phyloP scores from a whole-genome alignment of 2,329 filamentous ascomycete genomes.

The Venturia carpophila region DNA sequence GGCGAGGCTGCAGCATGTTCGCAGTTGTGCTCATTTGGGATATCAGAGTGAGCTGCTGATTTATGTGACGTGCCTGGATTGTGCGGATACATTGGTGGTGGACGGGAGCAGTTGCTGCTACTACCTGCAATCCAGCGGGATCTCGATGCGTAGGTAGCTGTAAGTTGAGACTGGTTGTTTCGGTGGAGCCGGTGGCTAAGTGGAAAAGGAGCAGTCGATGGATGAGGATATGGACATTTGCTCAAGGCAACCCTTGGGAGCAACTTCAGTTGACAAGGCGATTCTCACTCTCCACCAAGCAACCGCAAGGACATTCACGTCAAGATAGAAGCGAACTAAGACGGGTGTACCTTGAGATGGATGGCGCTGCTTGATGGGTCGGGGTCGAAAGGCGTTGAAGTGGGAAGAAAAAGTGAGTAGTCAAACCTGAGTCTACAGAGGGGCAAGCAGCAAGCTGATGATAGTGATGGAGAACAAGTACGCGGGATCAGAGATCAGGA shows the following conservation, averaged over 20 bases:
- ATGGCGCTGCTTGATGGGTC: neutral
- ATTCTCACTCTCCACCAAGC: too few relatives aligned
- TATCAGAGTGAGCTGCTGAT: neutral
- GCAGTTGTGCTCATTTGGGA: neutral
- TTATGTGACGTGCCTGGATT: neutral
- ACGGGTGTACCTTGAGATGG: neutral
- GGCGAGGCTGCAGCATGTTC: neutral
- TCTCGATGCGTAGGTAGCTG: neutral
- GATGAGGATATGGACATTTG: neutral
- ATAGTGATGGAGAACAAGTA: neutral
- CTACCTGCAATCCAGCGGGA: slow-evolving; percentile 2
- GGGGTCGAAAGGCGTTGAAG: neutral
- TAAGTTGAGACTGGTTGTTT: neutral
- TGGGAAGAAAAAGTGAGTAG: neutral
- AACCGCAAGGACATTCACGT: too few relatives aligned
- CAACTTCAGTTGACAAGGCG: too few relatives aligned
- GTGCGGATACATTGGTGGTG: neutral
- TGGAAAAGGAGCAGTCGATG: neutral
- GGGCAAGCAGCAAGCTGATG: too few relatives aligned
- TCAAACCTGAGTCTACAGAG: too few relatives aligned
- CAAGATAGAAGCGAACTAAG: too few relatives aligned
- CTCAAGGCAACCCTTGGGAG: neutral
- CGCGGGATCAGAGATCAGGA: neutral
- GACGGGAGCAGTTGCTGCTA: neutral
- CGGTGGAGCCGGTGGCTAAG: neutral